These are phyloP conservation scores for Saccharum hybrid DNA, from an alignment of 202 grass and related monocot species.

Conservation along the genomic window DNA sequence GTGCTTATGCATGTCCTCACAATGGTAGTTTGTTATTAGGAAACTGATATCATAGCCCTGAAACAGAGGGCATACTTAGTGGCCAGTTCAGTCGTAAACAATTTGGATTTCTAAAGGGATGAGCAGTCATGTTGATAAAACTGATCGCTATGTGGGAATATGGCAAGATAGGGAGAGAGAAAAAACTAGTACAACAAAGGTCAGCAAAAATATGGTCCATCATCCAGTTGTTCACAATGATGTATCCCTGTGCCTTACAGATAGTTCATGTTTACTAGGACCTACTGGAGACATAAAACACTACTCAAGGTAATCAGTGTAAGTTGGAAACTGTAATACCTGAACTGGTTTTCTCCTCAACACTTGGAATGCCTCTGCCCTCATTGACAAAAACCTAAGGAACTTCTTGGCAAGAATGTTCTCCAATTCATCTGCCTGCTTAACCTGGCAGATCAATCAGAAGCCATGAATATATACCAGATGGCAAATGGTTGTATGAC, in stretches of 20 bases:
- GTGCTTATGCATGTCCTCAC: slow-evolving; percentile 97
- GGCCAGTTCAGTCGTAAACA: not conserved
- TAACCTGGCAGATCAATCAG: slow-evolving; percentile 64
- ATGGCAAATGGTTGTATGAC: slow-evolving; percentile 5
- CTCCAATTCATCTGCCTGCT: slow-evolving; percentile 94
- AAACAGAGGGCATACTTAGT: slow-evolving; percentile 14
- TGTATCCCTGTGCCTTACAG: not conserved
- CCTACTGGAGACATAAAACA: not conserved
- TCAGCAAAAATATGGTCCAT: not conserved
- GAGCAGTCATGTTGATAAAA: not conserved
- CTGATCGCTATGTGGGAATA: not conserved
- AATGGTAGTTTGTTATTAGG: slow-evolving; percentile 98
- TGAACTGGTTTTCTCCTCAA: slow-evolving; percentile 76
- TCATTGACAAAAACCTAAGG: slow-evolving; percentile 95
- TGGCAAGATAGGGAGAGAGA: not conserved
- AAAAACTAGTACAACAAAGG: not conserved
- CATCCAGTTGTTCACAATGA: not conserved
- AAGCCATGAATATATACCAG: slow-evolving; percentile 18
- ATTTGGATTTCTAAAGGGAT: not conserved
- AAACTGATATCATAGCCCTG: slow-evolving; percentile 98
- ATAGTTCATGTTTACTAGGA: not conserved
- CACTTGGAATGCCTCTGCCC: slow-evolving; percentile 95
- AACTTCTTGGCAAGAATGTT: slow-evolving; percentile 99
- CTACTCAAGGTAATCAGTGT: slow-evolving; percentile 4
- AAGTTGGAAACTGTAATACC: slow-evolving; percentile 53